These are phyloP conservation scores for Eutrema heterophyllum DNA, from an alignment of 345 rosid species.

Conservation along the genomic window DNA sequence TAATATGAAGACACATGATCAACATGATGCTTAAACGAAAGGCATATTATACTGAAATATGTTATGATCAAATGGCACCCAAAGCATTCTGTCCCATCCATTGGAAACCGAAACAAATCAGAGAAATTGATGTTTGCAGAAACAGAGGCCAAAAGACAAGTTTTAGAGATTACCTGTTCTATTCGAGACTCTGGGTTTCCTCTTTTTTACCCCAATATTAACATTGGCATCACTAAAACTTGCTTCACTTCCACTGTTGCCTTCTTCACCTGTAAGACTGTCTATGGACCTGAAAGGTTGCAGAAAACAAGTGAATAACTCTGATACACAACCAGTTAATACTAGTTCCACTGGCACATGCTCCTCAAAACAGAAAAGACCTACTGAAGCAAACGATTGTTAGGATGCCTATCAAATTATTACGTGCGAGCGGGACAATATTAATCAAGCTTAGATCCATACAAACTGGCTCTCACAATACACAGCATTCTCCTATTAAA, in stretches of 20 bases:
- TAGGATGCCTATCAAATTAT: neutral
- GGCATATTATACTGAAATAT: neutral
- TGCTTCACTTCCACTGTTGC: constrained; percentile 44
- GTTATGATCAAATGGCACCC: neutral
- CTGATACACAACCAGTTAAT: constrained; percentile 1
- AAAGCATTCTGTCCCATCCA: neutral
- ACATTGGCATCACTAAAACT: constrained; percentile 45
- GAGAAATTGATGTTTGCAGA: neutral
- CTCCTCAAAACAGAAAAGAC: constrained; percentile 7
- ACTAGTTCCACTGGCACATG: neutral
- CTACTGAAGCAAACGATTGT: neutral
- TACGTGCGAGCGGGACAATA: neutral
- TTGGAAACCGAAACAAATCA: neutral
- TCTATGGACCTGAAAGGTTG: constrained; percentile 51
- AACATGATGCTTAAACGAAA: neutral
- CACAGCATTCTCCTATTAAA: neutral
- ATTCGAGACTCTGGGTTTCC: constrained; percentile 37
- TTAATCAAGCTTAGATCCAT: neutral
- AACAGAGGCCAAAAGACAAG: neutral
- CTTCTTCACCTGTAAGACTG: constrained; percentile 49
- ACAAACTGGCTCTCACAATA: neutral
- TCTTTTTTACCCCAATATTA: constrained; percentile 41
- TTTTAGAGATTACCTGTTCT: constrained; percentile 46
- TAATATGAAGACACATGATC: neutral
- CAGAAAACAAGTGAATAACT: constrained; percentile 15